Evolutionary conservation across 768 basidiomycete genomes (phyloP).

Genomic region (Pisolithus tinctorius): DNA sequence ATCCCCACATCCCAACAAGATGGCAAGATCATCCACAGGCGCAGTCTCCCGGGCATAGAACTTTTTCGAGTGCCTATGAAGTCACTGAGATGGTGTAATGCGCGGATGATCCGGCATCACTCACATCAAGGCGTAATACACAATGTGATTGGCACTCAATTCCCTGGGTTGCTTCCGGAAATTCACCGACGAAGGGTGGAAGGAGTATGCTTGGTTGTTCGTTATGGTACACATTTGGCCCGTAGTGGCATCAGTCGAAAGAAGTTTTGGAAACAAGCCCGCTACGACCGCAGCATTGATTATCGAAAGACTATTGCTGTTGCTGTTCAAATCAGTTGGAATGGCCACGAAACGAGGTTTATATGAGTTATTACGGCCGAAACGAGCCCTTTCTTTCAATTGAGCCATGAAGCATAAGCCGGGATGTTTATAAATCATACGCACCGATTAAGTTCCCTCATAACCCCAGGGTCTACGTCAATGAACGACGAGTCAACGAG

Average conservation of each 20-base stretch:
- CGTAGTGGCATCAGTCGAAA: conserved; percentile 55
- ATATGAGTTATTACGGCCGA: conserved; percentile 43
- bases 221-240: conserved; percentile 71
- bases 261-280: conserved; percentile 87
- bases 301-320: conserved; percentile 58
- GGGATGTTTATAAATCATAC: background rate
- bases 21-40: conserved; percentile 75
- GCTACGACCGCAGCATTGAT: conserved; percentile 79
- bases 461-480: conserved; percentile 53
- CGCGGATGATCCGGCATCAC: conserved; percentile 10
- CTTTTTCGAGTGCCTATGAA: conserved; percentile 82
- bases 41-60: conserved; percentile 92
- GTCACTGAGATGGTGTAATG: conserved; percentile 1
- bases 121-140: conserved; percentile 87
- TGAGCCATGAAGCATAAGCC: conserved; percentile 4
- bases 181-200: conserved; percentile 93
- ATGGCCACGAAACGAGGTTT: conserved; percentile 70
- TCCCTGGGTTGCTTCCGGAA: conserved; percentile 63
- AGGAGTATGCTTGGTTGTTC: conserved; percentile 70
- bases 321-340: conserved; percentile 63
- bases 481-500: conserved; percentile 87
- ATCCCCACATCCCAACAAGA: conserved; percentile 86
- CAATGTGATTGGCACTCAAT: conserved; percentile 66
- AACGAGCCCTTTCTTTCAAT: conserved; percentile 50
- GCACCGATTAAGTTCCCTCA: conserved; percentile 66